Base-by-base conservation (phyloP, 805 yeast genomes). In the Kuraishia cidri region DNA sequence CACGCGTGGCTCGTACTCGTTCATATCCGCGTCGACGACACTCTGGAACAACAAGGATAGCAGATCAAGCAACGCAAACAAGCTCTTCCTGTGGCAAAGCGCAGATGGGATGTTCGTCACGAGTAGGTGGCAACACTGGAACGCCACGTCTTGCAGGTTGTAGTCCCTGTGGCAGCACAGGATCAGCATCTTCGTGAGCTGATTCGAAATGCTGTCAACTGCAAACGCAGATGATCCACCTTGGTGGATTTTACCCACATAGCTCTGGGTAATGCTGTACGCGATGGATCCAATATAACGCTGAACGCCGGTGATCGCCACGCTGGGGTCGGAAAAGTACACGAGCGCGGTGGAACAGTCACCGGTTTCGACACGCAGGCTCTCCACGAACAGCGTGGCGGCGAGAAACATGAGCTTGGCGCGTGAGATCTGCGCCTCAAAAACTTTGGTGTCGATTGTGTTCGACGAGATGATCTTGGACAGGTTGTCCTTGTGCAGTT, bases 321-420 rank as follows among this genome's bases (percentile, higher is more conserved):
- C 65, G 0, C 94, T 79, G 2, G 95, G 92, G 48, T 92, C 97
- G 2, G 92, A 81, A 44, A 81, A 79, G 56, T 92, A 92, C 25
- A 69, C 66, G 34, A 90, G 66, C 23, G 76, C 62, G n/a, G 77
- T 75, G 0, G 94, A 77, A 42, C 95, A 81, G 41, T 80, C 79
- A 10, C 97, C 97, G 6, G 80, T 65, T 33, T 69, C 74, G 14
- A 83, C 83, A 37, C 99, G 67, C 32, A 86, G 62, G 13, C 75
- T 64, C 60, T 92, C 99, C 24, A 90, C 65, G 36, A 87, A 67
- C 4, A 80, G 63, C 0, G 94, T 67, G 0, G 97, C 82, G 0
- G 95, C 78, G 43, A 92, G 59, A 51, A 92, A 92, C 83, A 90
- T 83, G 41, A 84, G 63, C 45, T 84, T 84, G 4, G 94, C 79